Percentiles rank a stretch among this genome's conserved stretches.
Conservation (phyloP, 441 rosid genomes). For the Eugenia klotzschiana region DNA sequence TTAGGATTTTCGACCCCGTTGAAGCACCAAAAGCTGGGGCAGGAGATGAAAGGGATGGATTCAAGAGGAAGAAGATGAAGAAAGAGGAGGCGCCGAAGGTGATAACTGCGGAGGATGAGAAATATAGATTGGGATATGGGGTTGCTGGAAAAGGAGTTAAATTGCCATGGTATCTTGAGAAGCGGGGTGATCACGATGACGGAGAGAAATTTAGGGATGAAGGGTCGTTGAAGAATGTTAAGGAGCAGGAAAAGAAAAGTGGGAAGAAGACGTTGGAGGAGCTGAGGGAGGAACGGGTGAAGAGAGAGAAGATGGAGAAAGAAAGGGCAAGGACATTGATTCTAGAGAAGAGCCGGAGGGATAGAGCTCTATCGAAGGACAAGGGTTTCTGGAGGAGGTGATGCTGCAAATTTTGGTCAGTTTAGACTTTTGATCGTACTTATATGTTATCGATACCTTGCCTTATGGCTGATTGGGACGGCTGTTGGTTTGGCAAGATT, state of each 20-base stretch:
- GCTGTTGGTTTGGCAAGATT: not conserved
- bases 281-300: constrained; percentile 60
- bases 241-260: constrained; percentile 27
- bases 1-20: constrained; percentile 64
- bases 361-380: not conserved
- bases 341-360: constrained; percentile 29
- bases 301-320: constrained; percentile 64
- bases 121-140: constrained; percentile 72
- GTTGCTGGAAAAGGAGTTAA: constrained; percentile 86
- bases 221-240: constrained; percentile 5
- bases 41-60: constrained; percentile 27
- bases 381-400: constrained; percentile 23
- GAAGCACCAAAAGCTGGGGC: constrained; percentile 14
- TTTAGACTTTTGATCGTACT: not conserved
- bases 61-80: constrained; percentile 47
- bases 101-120: constrained; percentile 69
- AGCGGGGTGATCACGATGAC: constrained; percentile 15
- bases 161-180: constrained; percentile 83
- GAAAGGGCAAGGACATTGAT: constrained; percentile 49
- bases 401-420: not conserved
- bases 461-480: not conserved
- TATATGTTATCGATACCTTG: not conserved
- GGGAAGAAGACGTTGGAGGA: constrained; percentile 62
- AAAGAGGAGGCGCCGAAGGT: constrained; percentile 48
- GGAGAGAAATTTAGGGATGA: constrained; percentile 14